phyloP scores from a whole-genome alignment of 192 early-diverging fungal genomes.

The Coemansia sp. region DNA sequence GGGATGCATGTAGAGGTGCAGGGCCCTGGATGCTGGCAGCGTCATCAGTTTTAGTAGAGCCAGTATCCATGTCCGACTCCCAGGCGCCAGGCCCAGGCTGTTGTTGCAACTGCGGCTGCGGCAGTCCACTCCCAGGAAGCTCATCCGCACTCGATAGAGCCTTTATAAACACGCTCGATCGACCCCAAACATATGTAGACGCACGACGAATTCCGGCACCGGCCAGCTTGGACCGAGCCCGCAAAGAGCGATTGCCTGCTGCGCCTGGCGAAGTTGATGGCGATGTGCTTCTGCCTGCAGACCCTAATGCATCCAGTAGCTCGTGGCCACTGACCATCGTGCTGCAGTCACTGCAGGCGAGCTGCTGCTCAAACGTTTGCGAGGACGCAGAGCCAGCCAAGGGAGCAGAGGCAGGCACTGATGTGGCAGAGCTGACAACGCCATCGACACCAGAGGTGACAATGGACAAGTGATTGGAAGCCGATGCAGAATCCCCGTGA shows the following conservation, averaged over 20 bases:
- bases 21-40: conserved; percentile 2
- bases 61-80: conserved; percentile 19
- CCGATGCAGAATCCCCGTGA: not conserved
- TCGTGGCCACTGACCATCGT: not conserved
- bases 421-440: not conserved
- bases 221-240: conserved; percentile 39
- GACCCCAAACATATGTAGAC: conserved; percentile 50
- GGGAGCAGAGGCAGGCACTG: conserved; percentile 17
- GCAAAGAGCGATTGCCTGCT: conserved; percentile 31
- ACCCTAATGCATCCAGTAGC: not conserved
- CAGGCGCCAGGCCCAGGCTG: conserved; percentile 1
- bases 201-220: conserved; percentile 46
- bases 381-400: not conserved
- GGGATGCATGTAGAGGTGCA: not conserved
- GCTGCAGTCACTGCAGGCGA: not conserved
- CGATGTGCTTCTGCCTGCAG: not conserved
- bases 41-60: conserved; percentile 28
- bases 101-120: conserved; percentile 3
- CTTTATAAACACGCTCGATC: conserved; percentile 51
- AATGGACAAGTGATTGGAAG: conserved; percentile 4
- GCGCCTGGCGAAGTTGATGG: conserved; percentile 13
- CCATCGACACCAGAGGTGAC: conserved; percentile 4
- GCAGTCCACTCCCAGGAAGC: conserved; percentile 19
- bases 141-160: conserved; percentile 46
- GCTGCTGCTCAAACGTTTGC: conserved; percentile 6